Base-by-base conservation (phyloP, 1,284 basidiomycete species). In the Sporisorium scitamineum region DNA sequence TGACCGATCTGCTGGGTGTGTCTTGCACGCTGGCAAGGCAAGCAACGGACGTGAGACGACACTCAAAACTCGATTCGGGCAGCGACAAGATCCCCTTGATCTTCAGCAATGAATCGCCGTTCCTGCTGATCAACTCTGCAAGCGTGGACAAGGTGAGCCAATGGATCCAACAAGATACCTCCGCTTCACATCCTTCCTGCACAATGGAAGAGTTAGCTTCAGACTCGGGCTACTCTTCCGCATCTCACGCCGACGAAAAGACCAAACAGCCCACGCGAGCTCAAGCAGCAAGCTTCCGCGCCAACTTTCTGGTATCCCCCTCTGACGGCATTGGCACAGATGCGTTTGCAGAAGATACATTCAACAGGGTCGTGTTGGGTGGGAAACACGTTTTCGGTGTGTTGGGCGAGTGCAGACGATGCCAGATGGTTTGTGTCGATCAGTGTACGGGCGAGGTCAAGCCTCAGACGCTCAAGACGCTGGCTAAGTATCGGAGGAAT, bases 91-190 rank as follows among this genome's bases (percentile, higher is more conserved):
- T 77, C 1, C 79, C 79, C 10, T 58, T 81, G 7, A 61, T 76
- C 26, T 70, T 81, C 34, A 73, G 70, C 57, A 81, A 81, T 59
- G 79, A 81, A 52, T 72, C 68, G 27, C 79, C 79, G 6, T 81
- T 81, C 64, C 56, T 81, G 41, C 41, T 81, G 37, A 72, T 81
- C 59, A 70, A 70, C 42, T 60, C 62, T 27, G 65, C 68, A 7
- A 60, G 56, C 22, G 70, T 81, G 0, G 57, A 66, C 7, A 24
- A 42, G n/a, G 77, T 81, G 24, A 61, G 64, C 50, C 50, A 45
- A 11, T 78, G 75, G 78, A 65, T 70, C 6, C 45, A 59, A 13
- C 26, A 54, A 20, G 62, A 65, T 26, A 11, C 60, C 13, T 16
- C 50, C 5, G 11, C 4, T 1, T 4, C 31, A 3, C 14, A 22